phyloP scores from a whole-genome alignment of 257 asterid genomes.

The Paulownia fortunei region DNA sequence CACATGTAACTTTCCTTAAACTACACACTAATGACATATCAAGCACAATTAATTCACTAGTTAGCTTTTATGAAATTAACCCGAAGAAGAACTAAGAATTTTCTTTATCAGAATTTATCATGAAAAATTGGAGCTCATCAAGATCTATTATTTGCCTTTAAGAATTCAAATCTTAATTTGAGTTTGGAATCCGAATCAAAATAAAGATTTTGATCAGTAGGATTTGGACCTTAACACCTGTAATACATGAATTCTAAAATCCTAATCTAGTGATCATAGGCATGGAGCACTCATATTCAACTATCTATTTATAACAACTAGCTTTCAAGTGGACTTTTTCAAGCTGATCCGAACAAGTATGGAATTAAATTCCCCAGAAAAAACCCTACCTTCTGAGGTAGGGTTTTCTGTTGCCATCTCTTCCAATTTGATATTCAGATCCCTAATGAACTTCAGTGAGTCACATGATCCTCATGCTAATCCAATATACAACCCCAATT shows the following conservation, averaged over 20 bases:
- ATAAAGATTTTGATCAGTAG: too few relatives aligned
- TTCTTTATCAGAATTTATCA: too few relatives aligned
- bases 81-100: too few relatives aligned
- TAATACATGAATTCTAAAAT: not conserved
- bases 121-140: too few relatives aligned
- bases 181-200: too few relatives aligned
- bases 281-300: not conserved
- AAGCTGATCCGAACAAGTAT: not conserved
- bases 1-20: too few relatives aligned
- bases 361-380: not conserved
- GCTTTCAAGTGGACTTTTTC: not conserved
- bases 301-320: not conserved
- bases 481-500: not conserved
- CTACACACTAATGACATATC: too few relatives aligned
- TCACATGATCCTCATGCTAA: slow-evolving; percentile 35
- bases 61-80: too few relatives aligned
- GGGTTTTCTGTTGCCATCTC: not conserved
- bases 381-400: not conserved
- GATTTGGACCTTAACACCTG: too few relatives aligned
- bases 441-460: not conserved
- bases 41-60: too few relatives aligned
- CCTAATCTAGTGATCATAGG: not conserved
- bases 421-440: not conserved
- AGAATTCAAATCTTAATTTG: too few relatives aligned
- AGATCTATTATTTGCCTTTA: too few relatives aligned